Percentiles rank a stretch among this genome's conserved stretches.
These are phyloP conservation scores for Plasmodium inui DNA, from an alignment of 169 alveolate species.

Conservation along the genomic window DNA sequence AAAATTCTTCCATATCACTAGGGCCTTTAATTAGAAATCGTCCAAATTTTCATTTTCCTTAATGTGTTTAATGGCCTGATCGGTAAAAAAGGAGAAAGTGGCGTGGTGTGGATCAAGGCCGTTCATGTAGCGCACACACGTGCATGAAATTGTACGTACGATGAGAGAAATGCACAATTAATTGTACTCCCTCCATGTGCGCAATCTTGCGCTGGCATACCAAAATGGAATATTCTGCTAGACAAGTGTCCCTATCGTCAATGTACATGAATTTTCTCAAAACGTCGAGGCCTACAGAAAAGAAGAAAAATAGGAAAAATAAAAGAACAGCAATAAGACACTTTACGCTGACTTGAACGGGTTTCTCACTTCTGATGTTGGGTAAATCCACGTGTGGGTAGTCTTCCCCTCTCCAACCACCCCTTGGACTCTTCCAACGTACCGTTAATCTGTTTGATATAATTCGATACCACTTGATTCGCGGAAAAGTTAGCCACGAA, in stretches of 20 bases:
- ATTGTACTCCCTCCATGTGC: background rate
- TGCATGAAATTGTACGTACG: background rate
- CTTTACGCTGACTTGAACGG: background rate
- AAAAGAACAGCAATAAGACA: background rate
- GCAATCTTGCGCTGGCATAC: constrained; percentile 6
- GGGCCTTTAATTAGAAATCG: constrained; percentile 9
- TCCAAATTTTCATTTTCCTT: constrained; percentile 75
- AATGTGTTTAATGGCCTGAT: constrained; percentile 73
- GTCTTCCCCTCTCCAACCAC: background rate
- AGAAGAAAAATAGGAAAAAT: background rate
- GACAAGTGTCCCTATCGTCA: constrained; percentile 63
- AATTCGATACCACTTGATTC: constrained; percentile 13
- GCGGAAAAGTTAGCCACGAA: constrained; percentile 56
- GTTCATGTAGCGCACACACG: background rate
- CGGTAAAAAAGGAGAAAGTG: background rate
- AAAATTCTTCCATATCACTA: background rate
- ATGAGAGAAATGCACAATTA: background rate
- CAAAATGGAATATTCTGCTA: constrained; percentile 69
- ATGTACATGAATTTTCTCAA: constrained; percentile 67
- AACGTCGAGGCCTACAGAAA: constrained; percentile 15
- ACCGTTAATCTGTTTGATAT: constrained; percentile 44
- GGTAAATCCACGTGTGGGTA: background rate
- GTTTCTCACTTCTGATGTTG: background rate
- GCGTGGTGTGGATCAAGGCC: background rate
- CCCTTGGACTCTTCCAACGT: background rate